Evolutionary conservation across 768 basidiomycete genomes (phyloP).

Genomic region (Boletus bicolor): DNA sequence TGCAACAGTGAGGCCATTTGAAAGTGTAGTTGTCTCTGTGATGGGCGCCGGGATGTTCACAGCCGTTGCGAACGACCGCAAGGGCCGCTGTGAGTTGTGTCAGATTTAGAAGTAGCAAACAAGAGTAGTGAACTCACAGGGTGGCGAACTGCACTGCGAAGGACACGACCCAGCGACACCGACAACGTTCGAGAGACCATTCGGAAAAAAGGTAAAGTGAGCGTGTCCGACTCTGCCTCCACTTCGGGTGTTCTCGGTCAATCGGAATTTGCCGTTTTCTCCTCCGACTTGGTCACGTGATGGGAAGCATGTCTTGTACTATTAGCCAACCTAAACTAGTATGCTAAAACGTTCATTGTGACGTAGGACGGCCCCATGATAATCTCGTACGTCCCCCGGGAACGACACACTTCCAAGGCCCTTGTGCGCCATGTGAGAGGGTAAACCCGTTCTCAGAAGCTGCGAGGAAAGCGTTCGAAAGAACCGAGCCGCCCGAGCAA

Average conservation of each 20-base stretch:
- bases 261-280: slow-evolving; percentile 23
- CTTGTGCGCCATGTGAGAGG: slow-evolving; percentile 32
- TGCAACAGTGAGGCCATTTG: slow-evolving; percentile 94
- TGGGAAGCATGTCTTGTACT: too few relatives aligned
- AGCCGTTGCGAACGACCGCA: slow-evolving; percentile 75
- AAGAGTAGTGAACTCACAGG: slow-evolving; percentile 28
- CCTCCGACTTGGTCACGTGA: slow-evolving; percentile 22
- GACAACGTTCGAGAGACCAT: slow-evolving; percentile 49
- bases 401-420: slow-evolving; percentile 42
- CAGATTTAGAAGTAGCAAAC: not conserved
- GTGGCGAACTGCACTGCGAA: slow-evolving; percentile 37
- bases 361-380: slow-evolving; percentile 8
- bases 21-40: slow-evolving; percentile 88
- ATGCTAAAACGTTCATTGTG: not conserved
- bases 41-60: slow-evolving; percentile 64
- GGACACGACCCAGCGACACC: slow-evolving; percentile 40
- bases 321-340: too few relatives aligned
- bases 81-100: slow-evolving; percentile 38
- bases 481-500: not conserved
- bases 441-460: slow-evolving; percentile 55
- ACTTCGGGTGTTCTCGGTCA: slow-evolving; percentile 32
- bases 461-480: slow-evolving; percentile 38
- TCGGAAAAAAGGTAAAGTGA: slow-evolving; percentile 27
- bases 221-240: not conserved
- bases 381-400: slow-evolving; percentile 32